Evolutionary conservation across 2,329 filamentous ascomycete species (phyloP), one percentile per base, ranked within the genome.

Genomic region (Clathrospora elynae): DNA sequence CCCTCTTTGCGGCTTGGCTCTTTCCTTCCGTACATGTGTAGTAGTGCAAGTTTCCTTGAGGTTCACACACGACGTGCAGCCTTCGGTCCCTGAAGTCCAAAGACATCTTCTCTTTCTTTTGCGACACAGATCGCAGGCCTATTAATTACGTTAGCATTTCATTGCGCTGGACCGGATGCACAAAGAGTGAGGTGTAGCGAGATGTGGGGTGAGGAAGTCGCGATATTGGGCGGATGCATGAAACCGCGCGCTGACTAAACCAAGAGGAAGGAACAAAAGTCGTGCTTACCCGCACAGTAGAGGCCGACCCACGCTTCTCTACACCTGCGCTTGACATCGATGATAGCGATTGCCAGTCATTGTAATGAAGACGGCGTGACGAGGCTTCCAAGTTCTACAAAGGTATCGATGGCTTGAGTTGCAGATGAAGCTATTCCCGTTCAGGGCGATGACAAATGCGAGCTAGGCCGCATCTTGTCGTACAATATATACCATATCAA

Each of bases 121-220:
- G 12, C 58, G 49, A 41, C 57, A 64, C 6, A 60, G 55, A 49
- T 63, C 62, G 31, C 56, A 63, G 13, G 57, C 55, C 58, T 62
- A 24, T 5, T 12, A 12, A 7, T 16, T 23, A 16, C 18, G 36
- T 30, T 19, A 26, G 19, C 18, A 3, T 6, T 10, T 11, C 12
- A 37, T 3, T 4, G n/a, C 10, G 10, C 16, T 24, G 26, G 19
- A 12, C 11, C 5, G 11, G 9, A 9, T 11, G 9, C 10, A 8
- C 16, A 25, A 14, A 14, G 6, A 3, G 20, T 17, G 37, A 20
- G 29, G n/a, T 3, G 23, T 31, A 7, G 19, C 6, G 25, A 6
- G 11, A 4, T 6, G 18, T 16, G 18, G 26, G 7, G 24, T 33
- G 28, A n/a, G 18, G 18, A 12, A 33, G 37, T 14, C 20, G 20